phyloP scores from a whole-genome alignment of 2,329 filamentous ascomycete species.

The Talaromyces sp. region DNA sequence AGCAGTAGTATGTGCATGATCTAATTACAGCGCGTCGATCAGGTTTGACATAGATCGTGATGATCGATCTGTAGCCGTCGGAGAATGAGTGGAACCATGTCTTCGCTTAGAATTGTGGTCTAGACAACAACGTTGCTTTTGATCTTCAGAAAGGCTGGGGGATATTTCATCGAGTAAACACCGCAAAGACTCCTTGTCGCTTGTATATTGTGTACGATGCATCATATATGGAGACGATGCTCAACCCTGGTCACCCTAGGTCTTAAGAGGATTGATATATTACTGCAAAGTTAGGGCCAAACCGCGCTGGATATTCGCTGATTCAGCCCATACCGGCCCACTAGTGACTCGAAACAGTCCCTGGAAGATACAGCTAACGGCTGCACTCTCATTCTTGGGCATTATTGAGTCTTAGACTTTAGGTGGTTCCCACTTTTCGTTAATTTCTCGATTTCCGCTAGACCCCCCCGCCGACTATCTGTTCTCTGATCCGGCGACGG shows the following conservation, averaged over 20 bases:
- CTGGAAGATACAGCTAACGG: not conserved
- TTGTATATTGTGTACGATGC: not conserved
- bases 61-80: not conserved
- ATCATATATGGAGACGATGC: not conserved
- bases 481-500: not conserved
- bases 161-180: not conserved
- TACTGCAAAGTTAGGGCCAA: conserved; percentile 13
- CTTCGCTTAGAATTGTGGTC: not conserved
- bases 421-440: not conserved
- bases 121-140: not conserved
- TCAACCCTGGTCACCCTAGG: conserved; percentile 9
- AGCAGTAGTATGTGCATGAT: not conserved
- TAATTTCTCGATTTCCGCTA: conserved; percentile 1
- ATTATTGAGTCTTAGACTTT: not conserved
- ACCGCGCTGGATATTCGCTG: conserved; percentile 7
- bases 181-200: not conserved
- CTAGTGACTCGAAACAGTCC: conserved; percentile 12
- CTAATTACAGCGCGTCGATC: not conserved
- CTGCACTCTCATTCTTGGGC: conserved; percentile 6
- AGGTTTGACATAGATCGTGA: conserved; percentile 2
- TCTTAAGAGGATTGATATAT: conserved; percentile 2
- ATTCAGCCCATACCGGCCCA: not conserved
- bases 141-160: not conserved
- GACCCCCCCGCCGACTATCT: not conserved
- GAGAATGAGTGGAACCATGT: not conserved